Percentiles rank a stretch among this genome's conserved stretches.
These are phyloP conservation scores for Epithemia pelagica DNA, from an alignment of 108 stramenopile species.

Conservation along the genomic window DNA sequence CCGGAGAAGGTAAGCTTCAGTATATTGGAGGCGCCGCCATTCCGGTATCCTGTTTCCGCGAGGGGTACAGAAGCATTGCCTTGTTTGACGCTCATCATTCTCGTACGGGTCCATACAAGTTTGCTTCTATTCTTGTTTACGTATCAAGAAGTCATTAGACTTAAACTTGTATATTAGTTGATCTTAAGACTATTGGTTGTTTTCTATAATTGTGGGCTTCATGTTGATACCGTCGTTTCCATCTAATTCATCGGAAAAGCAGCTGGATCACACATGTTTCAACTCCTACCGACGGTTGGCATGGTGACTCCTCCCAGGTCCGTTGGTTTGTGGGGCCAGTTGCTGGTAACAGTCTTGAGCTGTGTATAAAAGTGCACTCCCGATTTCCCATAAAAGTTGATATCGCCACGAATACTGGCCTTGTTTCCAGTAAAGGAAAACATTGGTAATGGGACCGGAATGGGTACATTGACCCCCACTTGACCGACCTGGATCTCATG, in stretches of 20 bases:
- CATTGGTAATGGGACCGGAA: slow-evolving; percentile 93
- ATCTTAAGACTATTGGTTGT: no score
- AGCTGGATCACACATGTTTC: no score
- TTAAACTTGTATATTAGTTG: slow-evolving; percentile 18
- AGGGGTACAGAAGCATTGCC: slow-evolving; percentile 65
- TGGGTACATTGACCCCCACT: slow-evolving; percentile 86
- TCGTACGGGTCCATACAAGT: slow-evolving; percentile 56
- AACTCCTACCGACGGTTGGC: slow-evolving; percentile 64
- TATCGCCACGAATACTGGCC: slow-evolving; percentile 81
- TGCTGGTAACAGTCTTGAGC: slow-evolving; percentile 88
- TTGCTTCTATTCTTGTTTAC: slow-evolving; percentile 62
- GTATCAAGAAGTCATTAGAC: slow-evolving; percentile 12
- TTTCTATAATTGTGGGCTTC: no score
- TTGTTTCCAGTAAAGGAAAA: slow-evolving; percentile 94
- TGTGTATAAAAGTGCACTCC: slow-evolving; percentile 94
- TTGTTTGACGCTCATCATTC: slow-evolving; percentile 63
- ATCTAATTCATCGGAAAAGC: no score
- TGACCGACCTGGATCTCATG: slow-evolving; percentile 88
- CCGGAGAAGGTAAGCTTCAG: slow-evolving; percentile 36
- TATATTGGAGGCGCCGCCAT: slow-evolving; percentile 68
- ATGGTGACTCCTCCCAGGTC: slow-evolving; percentile 65
- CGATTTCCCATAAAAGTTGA: slow-evolving; percentile 88
- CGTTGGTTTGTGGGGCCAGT: slow-evolving; percentile 66
- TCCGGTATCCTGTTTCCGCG: slow-evolving; percentile 59
- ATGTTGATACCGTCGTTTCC: no score